phyloP scores from a whole-genome alignment of 495 filamentous ascomycete species.

The Trichoderma reesei region DNA sequence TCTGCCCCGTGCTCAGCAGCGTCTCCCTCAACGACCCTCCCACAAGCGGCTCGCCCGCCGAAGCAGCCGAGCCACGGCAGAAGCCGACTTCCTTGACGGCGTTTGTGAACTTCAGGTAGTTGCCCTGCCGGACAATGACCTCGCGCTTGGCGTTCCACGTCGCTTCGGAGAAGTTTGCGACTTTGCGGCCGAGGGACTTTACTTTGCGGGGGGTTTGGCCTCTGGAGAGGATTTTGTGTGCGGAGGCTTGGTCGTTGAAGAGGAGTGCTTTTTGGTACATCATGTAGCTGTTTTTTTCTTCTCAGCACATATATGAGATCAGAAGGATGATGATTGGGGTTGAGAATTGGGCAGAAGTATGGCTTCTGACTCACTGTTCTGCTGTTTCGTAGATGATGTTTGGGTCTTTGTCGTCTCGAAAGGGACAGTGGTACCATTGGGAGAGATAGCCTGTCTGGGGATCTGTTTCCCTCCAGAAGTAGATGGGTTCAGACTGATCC shows the following conservation, averaged over 20 bases:
- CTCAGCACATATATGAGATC: background rate
- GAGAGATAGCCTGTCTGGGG: constrained; percentile 22
- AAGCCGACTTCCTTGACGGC: constrained; percentile 13
- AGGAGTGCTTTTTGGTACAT: constrained; percentile 53
- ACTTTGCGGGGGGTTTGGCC: constrained; percentile 29
- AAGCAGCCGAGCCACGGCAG: too few species aligned
- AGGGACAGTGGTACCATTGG: constrained; percentile 26
- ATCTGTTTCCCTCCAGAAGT: constrained; percentile 26
- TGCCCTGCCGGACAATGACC: constrained; percentile 51
- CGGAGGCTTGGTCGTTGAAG: constrained; percentile 34
- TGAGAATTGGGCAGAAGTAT: background rate
- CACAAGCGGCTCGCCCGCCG: background rate
- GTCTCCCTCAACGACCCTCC: constrained; percentile 24
- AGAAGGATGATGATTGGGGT: background rate
- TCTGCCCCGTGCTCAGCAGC: constrained; percentile 47
- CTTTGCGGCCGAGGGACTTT: constrained; percentile 47
- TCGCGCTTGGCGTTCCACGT: constrained; percentile 45
- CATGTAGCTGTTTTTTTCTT: constrained; percentile 55
- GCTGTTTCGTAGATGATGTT: constrained; percentile 26
- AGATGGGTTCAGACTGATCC: constrained; percentile 13
- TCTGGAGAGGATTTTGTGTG: constrained; percentile 33
- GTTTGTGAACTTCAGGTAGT: constrained; percentile 47
- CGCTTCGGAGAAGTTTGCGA: constrained; percentile 41
- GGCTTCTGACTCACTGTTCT: constrained; percentile 19
- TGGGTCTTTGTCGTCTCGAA: constrained; percentile 17